phyloP scores from a whole-genome alignment of 1,139 yeast species.

The Lodderomyces pseudojiufengensis region DNA sequence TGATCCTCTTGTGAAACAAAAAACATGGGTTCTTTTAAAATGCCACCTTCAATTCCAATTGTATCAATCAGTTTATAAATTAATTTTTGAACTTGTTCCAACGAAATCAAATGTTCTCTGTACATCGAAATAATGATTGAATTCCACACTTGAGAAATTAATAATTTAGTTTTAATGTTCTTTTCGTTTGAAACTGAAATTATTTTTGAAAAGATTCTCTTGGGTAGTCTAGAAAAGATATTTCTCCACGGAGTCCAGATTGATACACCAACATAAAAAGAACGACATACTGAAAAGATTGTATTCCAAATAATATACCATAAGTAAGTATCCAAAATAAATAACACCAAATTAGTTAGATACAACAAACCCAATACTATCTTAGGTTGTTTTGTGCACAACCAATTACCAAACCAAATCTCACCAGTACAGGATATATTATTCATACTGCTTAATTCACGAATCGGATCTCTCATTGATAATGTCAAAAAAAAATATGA shows the following conservation, averaged over 20 bases:
- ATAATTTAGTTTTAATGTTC: constrained; percentile 26
- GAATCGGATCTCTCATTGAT: constrained; percentile 45
- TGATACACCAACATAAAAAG: constrained; percentile 50
- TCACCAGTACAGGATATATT: constrained; percentile 44
- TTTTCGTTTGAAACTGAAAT: constrained; percentile 30
- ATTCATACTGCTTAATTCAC: constrained; percentile 43
- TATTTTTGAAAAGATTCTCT: constrained; percentile 46
- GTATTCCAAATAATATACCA: constrained; percentile 58
- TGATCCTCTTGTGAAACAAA: constrained; percentile 53
- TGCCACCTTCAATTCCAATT: constrained; percentile 23
- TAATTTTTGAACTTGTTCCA: constrained; percentile 47
- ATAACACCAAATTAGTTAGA: constrained; percentile 43
- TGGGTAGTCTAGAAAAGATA: constrained; percentile 48
- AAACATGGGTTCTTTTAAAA: constrained; percentile 44
- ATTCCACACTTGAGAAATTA: constrained; percentile 52
- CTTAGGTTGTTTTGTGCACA: constrained; percentile 39
- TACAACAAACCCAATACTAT: constrained; percentile 37
- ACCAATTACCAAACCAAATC: constrained; percentile 33
- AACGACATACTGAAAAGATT: constrained; percentile 44
- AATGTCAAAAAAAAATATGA: constrained; percentile 50
- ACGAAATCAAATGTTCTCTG: constrained; percentile 49
- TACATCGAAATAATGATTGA: constrained; percentile 54
- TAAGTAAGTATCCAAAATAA: constrained; percentile 51
- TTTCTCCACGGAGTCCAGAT: constrained; percentile 61
- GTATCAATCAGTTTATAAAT: constrained; percentile 36